Percentiles rank a stretch among this genome's conserved stretches.
These are phyloP conservation scores for Fusarium sp. DNA, from an alignment of 2,329 filamentous ascomycete species.

Conservation along the genomic window DNA sequence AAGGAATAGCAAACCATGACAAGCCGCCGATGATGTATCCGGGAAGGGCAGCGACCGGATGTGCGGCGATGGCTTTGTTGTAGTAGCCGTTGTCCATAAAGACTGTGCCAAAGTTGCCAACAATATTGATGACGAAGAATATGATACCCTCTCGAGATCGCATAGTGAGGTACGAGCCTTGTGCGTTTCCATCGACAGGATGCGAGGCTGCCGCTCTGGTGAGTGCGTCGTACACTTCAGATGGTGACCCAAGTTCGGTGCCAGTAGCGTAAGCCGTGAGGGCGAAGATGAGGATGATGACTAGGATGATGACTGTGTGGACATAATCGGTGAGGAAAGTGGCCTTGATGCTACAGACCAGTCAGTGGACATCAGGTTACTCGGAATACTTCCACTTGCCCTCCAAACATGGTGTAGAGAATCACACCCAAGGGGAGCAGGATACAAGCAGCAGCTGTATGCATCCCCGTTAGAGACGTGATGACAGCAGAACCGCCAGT, in stretches of 20 bases:
- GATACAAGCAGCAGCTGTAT: slow-evolving; percentile 83
- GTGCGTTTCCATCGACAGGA: slow-evolving; percentile 80
- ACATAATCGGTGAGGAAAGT: slow-evolving; percentile 88
- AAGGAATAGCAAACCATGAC: slow-evolving; percentile 92
- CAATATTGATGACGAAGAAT: slow-evolving; percentile 89
- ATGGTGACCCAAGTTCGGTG: slow-evolving; percentile 75
- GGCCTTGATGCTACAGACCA: slow-evolving; percentile 72
- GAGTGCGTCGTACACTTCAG: slow-evolving; percentile 80
- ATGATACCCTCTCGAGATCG: slow-evolving; percentile 74
- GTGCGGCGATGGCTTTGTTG: slow-evolving; percentile 92
- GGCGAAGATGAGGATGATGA: slow-evolving; percentile 87
- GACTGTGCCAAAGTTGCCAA: slow-evolving; percentile 85
- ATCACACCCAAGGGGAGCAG: slow-evolving; percentile 79
- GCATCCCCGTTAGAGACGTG: slow-evolving; percentile 53
- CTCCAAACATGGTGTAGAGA: slow-evolving; percentile 76
- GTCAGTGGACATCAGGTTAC: not conserved
- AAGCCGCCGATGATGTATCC: slow-evolving; percentile 89
- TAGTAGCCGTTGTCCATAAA: slow-evolving; percentile 90
- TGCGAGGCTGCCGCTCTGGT: slow-evolving; percentile 72
- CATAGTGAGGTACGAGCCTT: slow-evolving; percentile 90
- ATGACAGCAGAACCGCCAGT: slow-evolving; percentile 76
- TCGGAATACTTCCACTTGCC: not conserved
- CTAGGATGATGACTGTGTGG: slow-evolving; percentile 83
- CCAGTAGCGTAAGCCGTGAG: slow-evolving; percentile 83
- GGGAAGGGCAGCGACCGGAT: slow-evolving; percentile 83